phyloP scores from a whole-genome alignment of 306 rosid species.

The Geum urbanum region DNA sequence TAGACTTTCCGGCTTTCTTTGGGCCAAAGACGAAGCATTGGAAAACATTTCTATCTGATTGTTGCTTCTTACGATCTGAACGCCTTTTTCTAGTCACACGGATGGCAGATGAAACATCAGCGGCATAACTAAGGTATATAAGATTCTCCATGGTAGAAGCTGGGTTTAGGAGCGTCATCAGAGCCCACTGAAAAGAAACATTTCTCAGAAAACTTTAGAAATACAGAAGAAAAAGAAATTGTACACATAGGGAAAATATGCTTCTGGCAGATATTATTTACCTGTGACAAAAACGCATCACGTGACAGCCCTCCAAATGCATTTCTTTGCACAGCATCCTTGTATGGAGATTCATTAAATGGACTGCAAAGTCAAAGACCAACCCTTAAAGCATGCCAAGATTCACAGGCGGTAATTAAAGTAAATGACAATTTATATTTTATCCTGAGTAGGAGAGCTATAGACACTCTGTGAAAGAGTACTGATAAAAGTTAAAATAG shows the following conservation, averaged over 20 bases:
- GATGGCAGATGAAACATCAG: constrained; percentile 70
- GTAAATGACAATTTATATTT: neutral
- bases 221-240: neutral
- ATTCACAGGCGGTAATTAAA: constrained; percentile 12
- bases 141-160: constrained; percentile 74
- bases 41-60: constrained; percentile 69
- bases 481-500: neutral
- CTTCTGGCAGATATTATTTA: constrained; percentile 9
- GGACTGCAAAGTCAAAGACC: constrained; percentile 52
- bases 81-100: constrained; percentile 81
- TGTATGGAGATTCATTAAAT: constrained; percentile 62
- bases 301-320: constrained; percentile 79
- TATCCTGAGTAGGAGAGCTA: neutral
- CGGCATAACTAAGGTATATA: constrained; percentile 78
- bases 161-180: constrained; percentile 89
- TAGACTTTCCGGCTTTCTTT: constrained; percentile 86
- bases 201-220: constrained; percentile 9
- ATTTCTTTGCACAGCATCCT: constrained; percentile 71
- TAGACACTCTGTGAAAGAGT: neutral
- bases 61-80: constrained; percentile 83
- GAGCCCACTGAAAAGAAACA: constrained; percentile 70
- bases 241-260: neutral
- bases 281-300: constrained; percentile 76
- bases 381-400: constrained; percentile 18
- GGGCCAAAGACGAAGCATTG: constrained; percentile 98